Conservation (phyloP, 129 eudicot species). For the Flaveria robusta region DNA sequence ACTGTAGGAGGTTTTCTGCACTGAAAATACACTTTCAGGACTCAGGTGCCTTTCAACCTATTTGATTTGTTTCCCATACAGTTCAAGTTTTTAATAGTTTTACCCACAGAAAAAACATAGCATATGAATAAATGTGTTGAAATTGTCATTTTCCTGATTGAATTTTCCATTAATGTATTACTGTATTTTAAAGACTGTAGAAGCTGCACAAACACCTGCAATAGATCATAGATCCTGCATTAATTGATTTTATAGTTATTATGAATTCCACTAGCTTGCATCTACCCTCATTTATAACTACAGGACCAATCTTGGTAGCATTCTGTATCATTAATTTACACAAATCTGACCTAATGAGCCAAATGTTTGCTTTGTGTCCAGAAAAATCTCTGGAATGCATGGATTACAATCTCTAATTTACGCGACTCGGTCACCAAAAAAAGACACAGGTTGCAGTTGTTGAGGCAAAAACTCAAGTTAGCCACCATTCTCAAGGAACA, state of each 20-base stretch:
- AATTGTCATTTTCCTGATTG: not conserved
- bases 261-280: constrained; percentile 9
- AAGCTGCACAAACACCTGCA: not conserved
- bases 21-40: not conserved
- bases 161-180: not conserved
- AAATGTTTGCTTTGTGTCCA: constrained; percentile 40
- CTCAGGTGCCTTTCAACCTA: not conserved
- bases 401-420: constrained; percentile 89
- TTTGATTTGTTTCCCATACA: not conserved
- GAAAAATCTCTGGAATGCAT: constrained; percentile 92
- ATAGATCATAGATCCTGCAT: not conserved
- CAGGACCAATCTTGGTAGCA: not conserved
- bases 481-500: constrained; percentile 88
- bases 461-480: constrained; percentile 88
- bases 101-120: not conserved
- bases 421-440: constrained; percentile 90
- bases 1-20: not conserved
- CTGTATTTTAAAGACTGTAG: not conserved
- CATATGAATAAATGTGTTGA: not conserved
- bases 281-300: constrained; percentile 1
- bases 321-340: not conserved
- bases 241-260: not conserved
- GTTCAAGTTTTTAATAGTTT: not conserved
- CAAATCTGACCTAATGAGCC: constrained; percentile 5
- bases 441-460: constrained; percentile 77